A percentile compares a stretch with the other conserved stretches of the same genome.
These are phyloP conservation scores for Colletotrichum spaethianum DNA, from an alignment of 2,329 filamentous ascomycete genomes.

Conservation along the genomic window DNA sequence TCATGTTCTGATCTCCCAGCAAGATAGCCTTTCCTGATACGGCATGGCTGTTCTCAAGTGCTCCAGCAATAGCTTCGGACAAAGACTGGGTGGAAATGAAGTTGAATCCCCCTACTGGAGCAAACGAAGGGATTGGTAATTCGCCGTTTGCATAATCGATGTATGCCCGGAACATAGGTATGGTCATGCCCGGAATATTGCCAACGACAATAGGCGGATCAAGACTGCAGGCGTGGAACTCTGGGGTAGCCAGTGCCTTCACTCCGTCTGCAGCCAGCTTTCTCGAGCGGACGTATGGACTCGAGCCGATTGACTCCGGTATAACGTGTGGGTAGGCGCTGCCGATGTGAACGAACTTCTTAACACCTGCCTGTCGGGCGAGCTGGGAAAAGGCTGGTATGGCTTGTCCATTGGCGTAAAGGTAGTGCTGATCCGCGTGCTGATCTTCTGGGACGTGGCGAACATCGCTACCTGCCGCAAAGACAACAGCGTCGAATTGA, in stretches of 20 bases:
- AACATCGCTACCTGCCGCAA: slow-evolving; percentile 31
- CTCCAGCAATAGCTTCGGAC: slow-evolving; percentile 21
- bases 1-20: slow-evolving; percentile 26
- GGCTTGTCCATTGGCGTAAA: slow-evolving; percentile 23
- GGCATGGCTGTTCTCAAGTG: neutral
- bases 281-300: slow-evolving; percentile 25
- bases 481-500: slow-evolving; percentile 24
- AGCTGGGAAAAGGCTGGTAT: slow-evolving; percentile 19
- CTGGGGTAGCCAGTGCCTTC: neutral
- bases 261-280: slow-evolving; percentile 17
- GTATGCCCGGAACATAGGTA: slow-evolving; percentile 17
- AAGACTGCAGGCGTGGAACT: slow-evolving; percentile 26
- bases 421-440: slow-evolving; percentile 10
- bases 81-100: slow-evolving; percentile 33
- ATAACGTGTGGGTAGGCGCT: slow-evolving; percentile 16
- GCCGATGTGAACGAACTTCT: slow-evolving; percentile 25
- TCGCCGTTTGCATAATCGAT: slow-evolving; percentile 24
- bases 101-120: slow-evolving; percentile 20
- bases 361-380: slow-evolving; percentile 18
- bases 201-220: slow-evolving; percentile 33
- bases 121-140: neutral
- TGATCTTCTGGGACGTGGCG: slow-evolving; percentile 28
- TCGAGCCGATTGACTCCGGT: neutral
- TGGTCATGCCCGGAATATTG: slow-evolving; percentile 14
- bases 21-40: slow-evolving; percentile 9